Base-by-base conservation (phyloP, 306 rosid genomes). In the barrel medic (Medicago truncatula) region DNA sequence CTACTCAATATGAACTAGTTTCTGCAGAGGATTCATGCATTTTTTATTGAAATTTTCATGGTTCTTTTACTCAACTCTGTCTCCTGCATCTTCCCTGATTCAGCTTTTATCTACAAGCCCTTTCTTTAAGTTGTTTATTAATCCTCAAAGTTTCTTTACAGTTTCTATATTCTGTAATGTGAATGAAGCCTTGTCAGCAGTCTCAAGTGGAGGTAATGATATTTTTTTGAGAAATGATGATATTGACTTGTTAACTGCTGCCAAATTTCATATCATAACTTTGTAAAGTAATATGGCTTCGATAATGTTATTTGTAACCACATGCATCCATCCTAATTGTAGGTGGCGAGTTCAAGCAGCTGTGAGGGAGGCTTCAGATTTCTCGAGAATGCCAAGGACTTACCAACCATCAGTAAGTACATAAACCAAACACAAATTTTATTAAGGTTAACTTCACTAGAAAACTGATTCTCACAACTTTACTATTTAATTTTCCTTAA, bases 381-480 rank as follows among this genome's bases (percentile, higher is more conserved):
- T 86, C 96, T 96, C 16, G 96, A 96, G 89, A 82, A 88, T 78
- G 89, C 88, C 2, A 90, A 90, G 85, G 97, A 90, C 78, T 83
- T 92, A 87, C 96, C 97, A 13, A 90, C 86, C 74, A 86, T 95
- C 74, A 89, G 97, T 95, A 86, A 85, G 99, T 83, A 60, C 14
- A 52, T 40, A 73, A 75, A 75, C 50, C 50, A 67, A 61, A 28
- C 84, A 49, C 25, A 18, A 56, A 43, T 61, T 54, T 71, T 2
- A n/a, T n/a, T n/a, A n/a, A n/a, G n/a, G n/a, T n/a, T n/a, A n/a
- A n/a, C n/a, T n/a, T n/a, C n/a, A n/a, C n/a, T n/a, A n/a, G n/a
- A n/a, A n/a, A n/a, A n/a, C n/a, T n/a, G n/a, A n/a, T n/a, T n/a
- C n/a, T n/a, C n/a, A n/a, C n/a, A n/a, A n/a, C n/a, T n/a, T n/a